Base-by-base conservation (phyloP, 805 yeast genomes). In the Maudiozyma bulderi region DNA sequence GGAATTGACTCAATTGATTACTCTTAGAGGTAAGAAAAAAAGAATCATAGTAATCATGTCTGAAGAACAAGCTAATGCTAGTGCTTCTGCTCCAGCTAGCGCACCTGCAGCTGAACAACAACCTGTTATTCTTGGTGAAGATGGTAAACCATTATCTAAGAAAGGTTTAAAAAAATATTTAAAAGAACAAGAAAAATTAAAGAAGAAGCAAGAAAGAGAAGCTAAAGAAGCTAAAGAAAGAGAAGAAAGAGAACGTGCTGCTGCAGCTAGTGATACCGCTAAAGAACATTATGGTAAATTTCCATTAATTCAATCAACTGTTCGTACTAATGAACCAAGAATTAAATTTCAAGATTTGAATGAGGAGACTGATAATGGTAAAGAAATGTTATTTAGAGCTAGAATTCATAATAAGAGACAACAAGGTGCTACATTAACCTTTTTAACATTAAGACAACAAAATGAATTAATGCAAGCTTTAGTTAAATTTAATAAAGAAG, bases 111-210 rank as follows among this genome's bases (percentile, higher is more conserved):
- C 44, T 15, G 49, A 43, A 13, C 48, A 47, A 37, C 50, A 46
- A 45, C 52, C 51, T 28, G 68, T 64, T 42, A 53, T 67, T 40
- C 50, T 81, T 45, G 87, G 88, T 30, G 84, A 80, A 62, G 95
- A 88, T 65, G 96, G 96, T 31, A 81, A 78, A 71, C 96, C 96
- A 40, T 72, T 89, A 58, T 84, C 95, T 47, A 93, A 93, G 71
- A 93, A 90, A 67, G 99, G 96, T 2, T 73, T 93, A 61, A 93
- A 93, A 77, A 93, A 93, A 73, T 77, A 93, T 54, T 93, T 86
- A 67, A 91, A 91, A 64, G 96, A 87, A 70, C 81, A 78, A 64
- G 97, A 90, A 71, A 91, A 91, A 74, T 95, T 84, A 57, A 81
- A 77, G 64, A 91, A 90, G 77, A 90, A 90, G 74, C 93, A 88